These are phyloP conservation scores for Sideroxylon spinosum DNA, from an alignment of 179 eudicot genomes.

Conservation along the genomic window DNA sequence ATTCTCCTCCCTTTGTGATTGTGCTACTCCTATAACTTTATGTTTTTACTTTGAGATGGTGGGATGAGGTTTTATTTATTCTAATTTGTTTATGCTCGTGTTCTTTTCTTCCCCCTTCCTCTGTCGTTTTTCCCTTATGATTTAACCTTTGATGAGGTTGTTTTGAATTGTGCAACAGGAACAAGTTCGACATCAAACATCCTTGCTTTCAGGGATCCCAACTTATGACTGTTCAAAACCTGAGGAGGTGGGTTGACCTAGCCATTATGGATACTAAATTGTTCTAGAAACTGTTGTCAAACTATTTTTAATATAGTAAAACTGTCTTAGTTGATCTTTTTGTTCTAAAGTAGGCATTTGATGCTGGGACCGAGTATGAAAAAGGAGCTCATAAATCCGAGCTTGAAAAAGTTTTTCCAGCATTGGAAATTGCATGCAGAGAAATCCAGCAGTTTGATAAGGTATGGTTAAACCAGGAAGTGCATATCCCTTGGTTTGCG, in stretches of 20 bases:
- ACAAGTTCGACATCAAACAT: slow-evolving; percentile 17
- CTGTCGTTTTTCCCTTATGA: neutral
- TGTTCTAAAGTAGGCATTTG: slow-evolving; percentile 11
- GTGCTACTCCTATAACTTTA: neutral
- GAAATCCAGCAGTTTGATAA: slow-evolving; percentile 15
- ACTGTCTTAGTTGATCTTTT: neutral
- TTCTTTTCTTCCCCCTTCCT: neutral
- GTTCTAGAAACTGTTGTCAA: neutral
- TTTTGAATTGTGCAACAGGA: slow-evolving; percentile 16
- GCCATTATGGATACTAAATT: neutral
- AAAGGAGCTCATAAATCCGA: neutral
- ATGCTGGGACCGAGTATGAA: slow-evolving; percentile 17
- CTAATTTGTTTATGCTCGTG: neutral
- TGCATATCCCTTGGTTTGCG: neutral
- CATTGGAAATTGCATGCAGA: slow-evolving; percentile 4
- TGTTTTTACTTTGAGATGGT: neutral
- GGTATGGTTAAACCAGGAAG: slow-evolving; percentile 8
- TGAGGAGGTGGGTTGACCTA: slow-evolving; percentile 10
- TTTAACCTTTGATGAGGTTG: neutral
- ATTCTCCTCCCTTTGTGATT: neutral
- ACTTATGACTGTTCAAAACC: neutral
- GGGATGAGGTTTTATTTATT: neutral
- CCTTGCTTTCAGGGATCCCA: slow-evolving; percentile 5
- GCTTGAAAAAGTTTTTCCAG: slow-evolving; percentile 21
- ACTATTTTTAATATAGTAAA: neutral